Evolutionary conservation across 352 stramenopile genomes (phyloP).

Genomic region (Peronospora belbahrii): DNA sequence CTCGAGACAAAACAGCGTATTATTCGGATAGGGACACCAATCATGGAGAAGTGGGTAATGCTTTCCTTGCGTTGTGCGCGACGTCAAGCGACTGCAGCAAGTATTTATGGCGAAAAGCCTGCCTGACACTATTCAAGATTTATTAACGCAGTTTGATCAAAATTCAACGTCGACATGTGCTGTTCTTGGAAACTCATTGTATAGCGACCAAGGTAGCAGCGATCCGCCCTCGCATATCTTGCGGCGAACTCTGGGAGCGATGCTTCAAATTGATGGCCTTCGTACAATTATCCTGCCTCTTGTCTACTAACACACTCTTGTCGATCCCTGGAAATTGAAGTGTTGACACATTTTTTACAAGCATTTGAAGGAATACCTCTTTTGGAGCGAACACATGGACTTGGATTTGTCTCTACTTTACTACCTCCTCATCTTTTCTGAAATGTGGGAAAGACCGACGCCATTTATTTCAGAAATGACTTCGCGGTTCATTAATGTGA

Average conservation of each 20-base stretch:
- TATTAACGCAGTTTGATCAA: constrained; percentile 19
- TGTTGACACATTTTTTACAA: constrained; percentile 24
- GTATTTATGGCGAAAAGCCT: constrained; percentile 13
- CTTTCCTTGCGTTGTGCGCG: constrained; percentile 21
- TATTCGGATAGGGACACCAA: constrained; percentile 34
- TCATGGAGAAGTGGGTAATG: constrained; percentile 28
- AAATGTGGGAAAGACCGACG: constrained; percentile 41
- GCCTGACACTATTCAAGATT: constrained; percentile 6
- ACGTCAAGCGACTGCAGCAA: constrained; percentile 12
- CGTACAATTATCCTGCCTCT: constrained; percentile 32
- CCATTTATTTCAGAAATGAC: constrained; percentile 5
- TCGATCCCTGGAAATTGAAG: constrained; percentile 12
- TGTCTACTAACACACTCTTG: constrained; percentile 32
- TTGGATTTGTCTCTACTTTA: constrained; percentile 32
- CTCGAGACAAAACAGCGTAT: constrained; percentile 22
- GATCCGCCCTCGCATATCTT: constrained; percentile 19
- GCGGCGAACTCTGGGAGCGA: constrained; percentile 18
- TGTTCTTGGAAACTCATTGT: constrained; percentile 9
- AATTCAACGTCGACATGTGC: constrained; percentile 23
- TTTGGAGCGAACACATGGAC: constrained; percentile 12
- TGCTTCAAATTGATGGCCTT: constrained; percentile 15
- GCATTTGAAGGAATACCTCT: background rate
- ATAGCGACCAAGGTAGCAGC: background rate
- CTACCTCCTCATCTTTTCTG: constrained; percentile 42
- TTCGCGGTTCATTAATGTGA: constrained; percentile 13